A percentile compares a stretch with the other conserved stretches of the same genome.
These are phyloP conservation scores for Canavalia ensiformis DNA, from an alignment of 306 rosid genomes.

Conservation along the genomic window DNA sequence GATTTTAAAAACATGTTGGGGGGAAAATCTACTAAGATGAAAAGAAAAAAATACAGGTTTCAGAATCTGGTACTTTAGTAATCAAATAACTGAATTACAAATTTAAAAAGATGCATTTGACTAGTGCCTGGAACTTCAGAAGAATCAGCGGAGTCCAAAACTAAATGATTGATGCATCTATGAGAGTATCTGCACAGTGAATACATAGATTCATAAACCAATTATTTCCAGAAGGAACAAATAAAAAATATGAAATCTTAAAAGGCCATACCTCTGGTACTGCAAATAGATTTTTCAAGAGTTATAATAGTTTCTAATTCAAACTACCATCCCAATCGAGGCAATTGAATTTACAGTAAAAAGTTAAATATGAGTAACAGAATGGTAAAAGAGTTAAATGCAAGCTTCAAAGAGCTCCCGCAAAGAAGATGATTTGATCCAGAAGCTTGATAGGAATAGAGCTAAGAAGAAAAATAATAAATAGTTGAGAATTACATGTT, in stretches of 20 bases:
- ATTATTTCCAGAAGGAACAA: conserved; percentile 35
- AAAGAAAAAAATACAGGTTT: conserved; percentile 58
- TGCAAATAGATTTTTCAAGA: conserved; percentile 48
- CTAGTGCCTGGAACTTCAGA: conserved; percentile 80
- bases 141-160: conserved; percentile 88
- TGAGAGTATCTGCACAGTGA: conserved; percentile 80
- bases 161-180: conserved; percentile 80
- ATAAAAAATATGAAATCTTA: conserved; percentile 31
- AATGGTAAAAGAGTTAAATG: background rate
- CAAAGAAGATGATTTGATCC: background rate
- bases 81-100: conserved; percentile 60
- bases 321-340: background rate
- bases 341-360: background rate
- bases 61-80: conserved; percentile 62
- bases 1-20: conserved; percentile 46
- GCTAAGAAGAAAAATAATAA: background rate
- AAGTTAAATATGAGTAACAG: conserved; percentile 6
- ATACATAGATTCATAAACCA: conserved; percentile 58
- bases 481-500: background rate
- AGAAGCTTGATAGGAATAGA: background rate
- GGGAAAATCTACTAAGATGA: conserved; percentile 45
- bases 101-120: conserved; percentile 78
- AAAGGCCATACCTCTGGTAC: conserved; percentile 49
- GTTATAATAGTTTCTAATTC: conserved; percentile 8
- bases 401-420: conserved; percentile 5